phyloP scores from a whole-genome alignment of 1,284 basidiomycete species.

The Tilletia horrida region DNA sequence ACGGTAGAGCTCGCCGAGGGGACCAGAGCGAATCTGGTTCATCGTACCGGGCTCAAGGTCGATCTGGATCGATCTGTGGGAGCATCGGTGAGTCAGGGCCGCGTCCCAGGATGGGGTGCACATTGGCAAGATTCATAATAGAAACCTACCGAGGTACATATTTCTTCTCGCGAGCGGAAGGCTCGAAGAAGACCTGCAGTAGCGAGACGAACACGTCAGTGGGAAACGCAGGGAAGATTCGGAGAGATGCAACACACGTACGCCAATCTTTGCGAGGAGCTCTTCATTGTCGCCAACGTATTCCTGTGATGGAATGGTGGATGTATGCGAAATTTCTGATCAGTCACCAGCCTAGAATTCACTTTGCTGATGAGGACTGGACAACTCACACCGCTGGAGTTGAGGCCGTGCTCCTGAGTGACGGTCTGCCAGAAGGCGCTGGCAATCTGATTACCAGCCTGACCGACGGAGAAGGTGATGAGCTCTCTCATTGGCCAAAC shows the following conservation, averaged over 20 bases:
- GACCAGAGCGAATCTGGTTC: conserved; percentile 79
- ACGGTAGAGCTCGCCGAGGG: conserved; percentile 60
- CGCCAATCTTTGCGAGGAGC: conserved; percentile 46
- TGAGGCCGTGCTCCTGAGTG: conserved; percentile 53
- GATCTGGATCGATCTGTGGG: conserved; percentile 22
- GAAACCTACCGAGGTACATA: conserved; percentile 50
- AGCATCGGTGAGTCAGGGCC: not conserved
- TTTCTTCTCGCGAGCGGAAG: conserved; percentile 46
- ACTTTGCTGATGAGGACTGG: not conserved
- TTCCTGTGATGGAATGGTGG: conserved; percentile 26
- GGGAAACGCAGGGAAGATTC: not conserved
- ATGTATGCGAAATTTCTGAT: not conserved
- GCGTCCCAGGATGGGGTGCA: too few species aligned
- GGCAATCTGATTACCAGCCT: conserved; percentile 67
- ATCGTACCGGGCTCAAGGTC: conserved; percentile 96
- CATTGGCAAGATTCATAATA: too few species aligned
- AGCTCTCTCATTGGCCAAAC: conserved; percentile 14
- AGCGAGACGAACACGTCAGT: not conserved
- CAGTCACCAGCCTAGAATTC: not conserved
- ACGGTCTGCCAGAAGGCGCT: conserved; percentile 54
- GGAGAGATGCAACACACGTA: not conserved
- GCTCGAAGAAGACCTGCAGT: conserved; percentile 49
- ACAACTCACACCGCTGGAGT: conserved; percentile 42
- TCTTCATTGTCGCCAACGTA: conserved; percentile 47
- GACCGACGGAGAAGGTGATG: conserved; percentile 44